Percentiles rank a stretch among this genome's conserved stretches.
phyloP scores from a whole-genome alignment of 1,284 basidiomycete genomes.

The Ceratobasidium sp. region DNA sequence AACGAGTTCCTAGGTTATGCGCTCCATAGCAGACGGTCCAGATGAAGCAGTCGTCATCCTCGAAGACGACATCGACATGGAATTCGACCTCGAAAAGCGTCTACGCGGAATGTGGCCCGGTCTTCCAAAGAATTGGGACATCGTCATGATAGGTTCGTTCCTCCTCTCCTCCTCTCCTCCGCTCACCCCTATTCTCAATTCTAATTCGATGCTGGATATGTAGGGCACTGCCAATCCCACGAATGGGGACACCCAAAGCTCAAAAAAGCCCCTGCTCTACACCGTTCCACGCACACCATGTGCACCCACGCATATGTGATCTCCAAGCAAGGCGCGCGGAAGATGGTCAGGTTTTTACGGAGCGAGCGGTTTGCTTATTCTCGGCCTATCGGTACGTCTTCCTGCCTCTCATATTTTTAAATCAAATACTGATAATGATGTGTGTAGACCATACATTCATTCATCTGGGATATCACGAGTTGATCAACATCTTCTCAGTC shows the following conservation, averaged over 20 bases:
- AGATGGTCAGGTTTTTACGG: slow-evolving; percentile 19
- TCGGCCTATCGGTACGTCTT: slow-evolving; percentile 33
- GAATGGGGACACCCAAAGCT: slow-evolving; percentile 43
- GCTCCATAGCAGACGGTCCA: slow-evolving; percentile 49
- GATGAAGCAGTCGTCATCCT: slow-evolving; percentile 64
- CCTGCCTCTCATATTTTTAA: slow-evolving; percentile 33
- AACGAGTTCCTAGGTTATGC: slow-evolving; percentile 55
- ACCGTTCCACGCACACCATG: slow-evolving; percentile 42
- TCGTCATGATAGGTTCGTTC: slow-evolving; percentile 71
- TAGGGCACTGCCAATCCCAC: slow-evolving; percentile 46
- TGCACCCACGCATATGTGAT: slow-evolving; percentile 45
- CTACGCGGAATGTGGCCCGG: slow-evolving; percentile 64
- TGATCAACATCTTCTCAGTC: slow-evolving; percentile 52
- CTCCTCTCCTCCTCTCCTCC: not conserved
- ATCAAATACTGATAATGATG: not conserved
- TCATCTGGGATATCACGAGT: slow-evolving; percentile 49
- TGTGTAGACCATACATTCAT: slow-evolving; percentile 52
- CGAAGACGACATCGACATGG: slow-evolving; percentile 77
- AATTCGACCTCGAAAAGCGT: slow-evolving; percentile 64
- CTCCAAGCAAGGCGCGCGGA: slow-evolving; percentile 22
- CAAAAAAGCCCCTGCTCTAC: slow-evolving; percentile 18
- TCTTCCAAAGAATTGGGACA: slow-evolving; percentile 75
- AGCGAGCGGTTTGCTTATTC: slow-evolving; percentile 26
- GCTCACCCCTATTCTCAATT: too few relatives aligned
- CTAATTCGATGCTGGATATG: not conserved